Evolutionary conservation across 192 early-diverging fungal species (phyloP).

Genomic region (Geosiphon pyriformis): DNA sequence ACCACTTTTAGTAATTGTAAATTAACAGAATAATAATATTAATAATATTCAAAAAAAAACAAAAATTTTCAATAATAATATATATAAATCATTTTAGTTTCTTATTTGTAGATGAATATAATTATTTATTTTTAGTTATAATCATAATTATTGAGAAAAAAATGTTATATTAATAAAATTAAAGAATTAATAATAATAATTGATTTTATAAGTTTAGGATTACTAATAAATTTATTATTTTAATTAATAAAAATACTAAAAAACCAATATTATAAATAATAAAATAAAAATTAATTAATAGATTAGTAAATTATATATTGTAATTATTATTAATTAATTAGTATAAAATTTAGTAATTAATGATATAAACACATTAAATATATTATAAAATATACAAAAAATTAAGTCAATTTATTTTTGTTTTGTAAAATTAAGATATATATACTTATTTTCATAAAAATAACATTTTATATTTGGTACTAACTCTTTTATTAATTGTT

Average conservation of each 20-base stretch:
- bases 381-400: slow-evolving; percentile 1
- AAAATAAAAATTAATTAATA: slow-evolving; percentile 7
- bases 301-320: slow-evolving; percentile 9
- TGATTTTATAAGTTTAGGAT: too few relatives aligned
- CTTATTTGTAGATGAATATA: too few relatives aligned
- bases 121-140: too few relatives aligned
- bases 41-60: too few relatives aligned
- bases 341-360: neutral
- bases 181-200: too few relatives aligned
- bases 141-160: too few relatives aligned
- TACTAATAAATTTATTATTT: slow-evolving; percentile 7
- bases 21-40: too few relatives aligned
- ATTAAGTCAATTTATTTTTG: slow-evolving; percentile 12
- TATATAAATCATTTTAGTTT: too few relatives aligned
- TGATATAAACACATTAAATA: neutral
- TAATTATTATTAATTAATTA: slow-evolving; percentile 12
- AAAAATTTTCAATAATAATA: too few relatives aligned
- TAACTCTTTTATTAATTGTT: too few relatives aligned
- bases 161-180: too few relatives aligned
- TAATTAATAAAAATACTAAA: slow-evolving; percentile 12
- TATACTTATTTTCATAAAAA: neutral
- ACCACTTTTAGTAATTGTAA: too few relatives aligned
- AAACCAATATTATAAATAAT: neutral
- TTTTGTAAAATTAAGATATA: slow-evolving; percentile 16
- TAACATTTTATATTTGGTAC: neutral